Evolutionary conservation across 2,329 filamentous ascomycete genomes (phyloP).

Genomic region (Diaporthe australafricana): DNA sequence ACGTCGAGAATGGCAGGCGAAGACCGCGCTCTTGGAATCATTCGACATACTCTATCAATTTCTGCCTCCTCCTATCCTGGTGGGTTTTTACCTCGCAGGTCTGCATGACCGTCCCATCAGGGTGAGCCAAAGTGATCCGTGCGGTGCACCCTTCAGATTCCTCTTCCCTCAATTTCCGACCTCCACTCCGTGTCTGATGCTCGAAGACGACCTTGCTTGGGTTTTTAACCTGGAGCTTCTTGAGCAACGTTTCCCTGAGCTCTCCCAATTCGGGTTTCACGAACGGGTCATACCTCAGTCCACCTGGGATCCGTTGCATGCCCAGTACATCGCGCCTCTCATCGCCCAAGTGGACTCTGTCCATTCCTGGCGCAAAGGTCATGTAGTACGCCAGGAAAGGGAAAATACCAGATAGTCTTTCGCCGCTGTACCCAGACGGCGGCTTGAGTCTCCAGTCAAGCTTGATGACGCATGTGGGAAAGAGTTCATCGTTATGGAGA

Average conservation of each 20-base stretch:
- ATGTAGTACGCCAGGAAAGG: conserved; percentile 57
- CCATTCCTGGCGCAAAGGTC: conserved; percentile 51
- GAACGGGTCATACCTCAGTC: conserved; percentile 42
- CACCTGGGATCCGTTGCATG: conserved; percentile 52
- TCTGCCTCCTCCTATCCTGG: not conserved
- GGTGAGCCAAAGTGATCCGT: not conserved
- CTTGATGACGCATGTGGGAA: conserved; percentile 37
- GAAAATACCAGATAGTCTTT: conserved; percentile 55
- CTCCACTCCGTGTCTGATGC: not conserved
- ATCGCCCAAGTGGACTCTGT: conserved; percentile 54
- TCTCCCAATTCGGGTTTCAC: not conserved
- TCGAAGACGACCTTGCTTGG: conserved; percentile 21
- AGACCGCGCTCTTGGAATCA: not conserved
- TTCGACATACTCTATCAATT: not conserved
- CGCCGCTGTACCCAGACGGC: conserved; percentile 22
- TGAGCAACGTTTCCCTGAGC: not conserved
- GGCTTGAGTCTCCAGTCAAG: conserved; percentile 33
- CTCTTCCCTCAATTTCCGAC: conserved; percentile 10
- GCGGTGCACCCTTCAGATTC: not conserved
- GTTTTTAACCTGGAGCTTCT: not conserved
- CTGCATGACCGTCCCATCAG: not conserved
- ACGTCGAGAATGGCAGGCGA: not conserved
- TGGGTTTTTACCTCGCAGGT: not conserved
- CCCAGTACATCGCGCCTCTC: conserved; percentile 57
- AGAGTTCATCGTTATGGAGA: conserved; percentile 30